Conservation (phyloP, 2,329 filamentous ascomycete species). For the Lachnellula occidentalis region DNA sequence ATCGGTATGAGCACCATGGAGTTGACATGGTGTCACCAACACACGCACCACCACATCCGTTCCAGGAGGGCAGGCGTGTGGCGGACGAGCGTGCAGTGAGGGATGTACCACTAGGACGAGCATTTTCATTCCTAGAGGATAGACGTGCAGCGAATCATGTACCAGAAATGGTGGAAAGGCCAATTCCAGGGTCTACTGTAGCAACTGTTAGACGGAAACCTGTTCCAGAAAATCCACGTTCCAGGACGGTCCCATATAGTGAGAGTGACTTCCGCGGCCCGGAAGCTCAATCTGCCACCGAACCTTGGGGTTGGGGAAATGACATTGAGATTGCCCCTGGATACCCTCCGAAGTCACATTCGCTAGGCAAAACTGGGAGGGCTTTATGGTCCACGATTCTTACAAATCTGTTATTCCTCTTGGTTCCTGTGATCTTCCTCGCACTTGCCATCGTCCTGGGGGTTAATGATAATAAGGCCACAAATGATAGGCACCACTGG, state of each 20-base stretch:
- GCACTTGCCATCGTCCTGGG: conserved; percentile 3
- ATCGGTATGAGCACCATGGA: neutral
- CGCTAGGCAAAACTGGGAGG: neutral
- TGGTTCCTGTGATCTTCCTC: conserved; percentile 4
- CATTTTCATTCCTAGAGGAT: neutral
- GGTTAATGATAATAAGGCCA: conserved; percentile 4
- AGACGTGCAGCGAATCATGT: neutral
- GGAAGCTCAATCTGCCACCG: neutral
- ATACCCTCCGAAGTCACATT: neutral
- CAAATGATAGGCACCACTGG: conserved; percentile 3
- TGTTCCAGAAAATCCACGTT: neutral
- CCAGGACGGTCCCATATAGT: neutral
- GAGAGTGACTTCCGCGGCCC: neutral
- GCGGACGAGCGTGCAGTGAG: neutral
- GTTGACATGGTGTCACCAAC: neutral
- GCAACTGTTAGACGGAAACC: neutral
- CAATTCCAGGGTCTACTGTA: neutral
- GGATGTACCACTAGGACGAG: neutral
- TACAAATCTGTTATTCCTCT: neutral
- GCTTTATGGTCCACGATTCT: conserved; percentile 1
- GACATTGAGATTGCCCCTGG: conserved; percentile 1
- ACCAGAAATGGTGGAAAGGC: neutral
- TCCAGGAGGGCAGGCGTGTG: neutral
- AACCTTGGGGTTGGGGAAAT: conserved; percentile 2
- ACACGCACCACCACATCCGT: neutral